Evolutionary conservation across 768 basidiomycete genomes (phyloP).

Genomic region (Tylopilus subfusipes): DNA sequence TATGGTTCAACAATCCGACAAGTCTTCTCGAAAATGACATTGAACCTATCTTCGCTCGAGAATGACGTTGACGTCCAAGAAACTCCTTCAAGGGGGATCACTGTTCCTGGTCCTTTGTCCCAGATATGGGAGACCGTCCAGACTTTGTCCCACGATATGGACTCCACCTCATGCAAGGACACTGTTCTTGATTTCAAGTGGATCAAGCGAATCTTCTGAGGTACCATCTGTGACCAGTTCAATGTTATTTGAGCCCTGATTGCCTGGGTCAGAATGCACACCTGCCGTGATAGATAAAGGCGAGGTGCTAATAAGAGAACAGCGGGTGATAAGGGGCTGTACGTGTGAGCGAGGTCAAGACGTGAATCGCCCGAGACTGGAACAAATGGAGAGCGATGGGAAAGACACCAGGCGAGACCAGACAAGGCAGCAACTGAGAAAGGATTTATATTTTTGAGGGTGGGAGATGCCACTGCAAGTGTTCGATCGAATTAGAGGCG

Average conservation of each 20-base stretch:
- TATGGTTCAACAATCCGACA: not conserved
- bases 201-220: not conserved
- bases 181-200: not conserved
- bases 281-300: not conserved
- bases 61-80: constrained; percentile 4
- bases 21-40: not conserved
- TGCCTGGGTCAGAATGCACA: not conserved
- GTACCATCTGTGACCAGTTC: not conserved
- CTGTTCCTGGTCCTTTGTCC: not conserved
- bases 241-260: not conserved
- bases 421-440: not conserved
- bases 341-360: too few relatives aligned
- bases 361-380: not conserved
- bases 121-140: constrained; percentile 12
- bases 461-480: too few relatives aligned
- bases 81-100: constrained; percentile 2
- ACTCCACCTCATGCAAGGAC: not conserved
- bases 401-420: too few relatives aligned
- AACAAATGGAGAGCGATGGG: not conserved
- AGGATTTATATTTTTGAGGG: too few relatives aligned
- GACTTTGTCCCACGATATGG: constrained; percentile 1
- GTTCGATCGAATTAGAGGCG: too few relatives aligned
- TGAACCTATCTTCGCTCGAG: constrained; percentile 5
- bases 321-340: not conserved
- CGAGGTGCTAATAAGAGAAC: too few relatives aligned